Conservation (phyloP, 2,329 filamentous ascomycete genomes). For the Ophiostoma sp. region DNA sequence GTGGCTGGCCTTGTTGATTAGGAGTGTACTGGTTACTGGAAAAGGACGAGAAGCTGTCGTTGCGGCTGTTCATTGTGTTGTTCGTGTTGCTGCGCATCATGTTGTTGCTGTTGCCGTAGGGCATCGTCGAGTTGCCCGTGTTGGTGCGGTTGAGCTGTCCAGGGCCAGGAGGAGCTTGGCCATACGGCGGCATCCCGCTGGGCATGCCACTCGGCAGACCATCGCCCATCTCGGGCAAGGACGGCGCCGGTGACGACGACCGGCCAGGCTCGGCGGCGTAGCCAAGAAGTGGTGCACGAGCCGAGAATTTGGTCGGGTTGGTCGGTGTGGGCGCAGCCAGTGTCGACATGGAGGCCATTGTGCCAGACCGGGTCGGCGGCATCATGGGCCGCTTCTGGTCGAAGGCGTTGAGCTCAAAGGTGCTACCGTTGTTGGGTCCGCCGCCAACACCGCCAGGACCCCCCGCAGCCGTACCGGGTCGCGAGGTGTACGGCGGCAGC, state of each 20-base stretch:
- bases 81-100: background rate
- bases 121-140: conserved; percentile 33
- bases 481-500: conserved; percentile 62
- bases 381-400: conserved; percentile 53
- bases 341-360: conserved; percentile 33
- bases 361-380: conserved; percentile 39
- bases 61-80: background rate
- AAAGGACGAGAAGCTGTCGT: conserved; percentile 22
- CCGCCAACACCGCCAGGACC: background rate
- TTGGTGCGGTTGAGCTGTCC: conserved; percentile 32
- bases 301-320: conserved; percentile 32
- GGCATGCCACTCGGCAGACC: conserved; percentile 26
- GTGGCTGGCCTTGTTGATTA: conserved; percentile 30
- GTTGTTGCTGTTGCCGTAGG: background rate
- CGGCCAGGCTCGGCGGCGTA: conserved; percentile 38
- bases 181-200: conserved; percentile 33
- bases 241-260: conserved; percentile 35
- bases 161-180: conserved; percentile 33
- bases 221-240: conserved; percentile 25
- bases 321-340: conserved; percentile 23
- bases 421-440: conserved; percentile 30
- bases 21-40: conserved; percentile 29
- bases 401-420: conserved; percentile 53
- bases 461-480: conserved; percentile 52
- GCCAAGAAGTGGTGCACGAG: conserved; percentile 36